Conservation (phyloP, 1,139 yeast genomes). For the Blastobotrys proliferans region DNA sequence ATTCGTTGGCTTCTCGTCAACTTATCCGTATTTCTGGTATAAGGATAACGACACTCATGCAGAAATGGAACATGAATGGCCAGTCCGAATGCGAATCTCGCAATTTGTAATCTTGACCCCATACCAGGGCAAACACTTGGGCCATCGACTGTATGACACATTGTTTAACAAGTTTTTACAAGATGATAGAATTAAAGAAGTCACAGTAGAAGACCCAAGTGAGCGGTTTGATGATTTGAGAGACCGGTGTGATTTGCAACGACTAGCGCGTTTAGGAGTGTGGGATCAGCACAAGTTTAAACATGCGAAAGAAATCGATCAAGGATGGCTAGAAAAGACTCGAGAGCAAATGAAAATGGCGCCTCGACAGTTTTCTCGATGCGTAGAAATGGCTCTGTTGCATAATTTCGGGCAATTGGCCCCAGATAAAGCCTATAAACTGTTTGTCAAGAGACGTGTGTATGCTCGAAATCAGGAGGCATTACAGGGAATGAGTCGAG, state of each 20-base stretch:
- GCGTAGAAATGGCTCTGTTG: conserved; percentile 70
- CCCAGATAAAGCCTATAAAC: conserved; percentile 42
- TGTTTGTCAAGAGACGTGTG: conserved; percentile 66
- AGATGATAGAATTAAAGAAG: conserved; percentile 56
- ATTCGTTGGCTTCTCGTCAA: conserved; percentile 78
- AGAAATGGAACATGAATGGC: conserved; percentile 24
- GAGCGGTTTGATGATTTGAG: conserved; percentile 89
- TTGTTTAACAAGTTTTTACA: conserved; percentile 53
- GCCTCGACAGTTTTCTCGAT: conserved; percentile 69
- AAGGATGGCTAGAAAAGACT: conserved; percentile 43
- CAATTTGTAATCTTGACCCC: conserved; percentile 85
- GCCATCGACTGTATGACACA: conserved; percentile 58
- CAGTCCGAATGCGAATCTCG: conserved; percentile 70
- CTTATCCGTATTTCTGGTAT: conserved; percentile 80
- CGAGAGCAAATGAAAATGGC: conserved; percentile 57
- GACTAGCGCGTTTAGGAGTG: conserved; percentile 40
- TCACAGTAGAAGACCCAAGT: conserved; percentile 93
- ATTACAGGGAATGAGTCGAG: conserved; percentile 57
- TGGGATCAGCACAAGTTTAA: conserved; percentile 26
- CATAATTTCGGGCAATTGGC: conserved; percentile 34
- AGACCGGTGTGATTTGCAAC: conserved; percentile 70
- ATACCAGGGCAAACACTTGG: conserved; percentile 64
- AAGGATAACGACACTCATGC: conserved; percentile 59
- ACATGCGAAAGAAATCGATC: conserved; percentile 27
- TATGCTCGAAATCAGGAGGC: conserved; percentile 79